A percentile compares a stretch with the other conserved stretches of the same genome.
Evolutionary conservation across 1,139 yeast species (phyloP).

Genomic region (Lodderomyces elongisporus): DNA sequence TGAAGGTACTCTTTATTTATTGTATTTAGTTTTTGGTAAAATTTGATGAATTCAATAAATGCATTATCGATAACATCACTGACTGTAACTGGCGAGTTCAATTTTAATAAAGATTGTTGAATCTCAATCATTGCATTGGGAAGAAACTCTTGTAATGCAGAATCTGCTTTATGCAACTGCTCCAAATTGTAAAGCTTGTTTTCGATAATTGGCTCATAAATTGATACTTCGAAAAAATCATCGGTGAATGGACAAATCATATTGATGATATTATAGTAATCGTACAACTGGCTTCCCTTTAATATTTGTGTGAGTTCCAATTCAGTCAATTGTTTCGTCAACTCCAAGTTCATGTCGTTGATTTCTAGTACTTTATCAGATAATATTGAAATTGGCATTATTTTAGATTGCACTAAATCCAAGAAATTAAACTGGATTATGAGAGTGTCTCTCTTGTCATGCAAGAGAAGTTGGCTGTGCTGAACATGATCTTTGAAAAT

Average conservation of each 20-base stretch:
- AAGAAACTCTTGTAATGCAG: constrained; percentile 42
- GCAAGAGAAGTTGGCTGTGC: constrained; percentile 19
- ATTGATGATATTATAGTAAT: constrained; percentile 57
- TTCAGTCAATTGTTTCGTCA: constrained; percentile 33
- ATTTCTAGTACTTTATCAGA: constrained; percentile 38
- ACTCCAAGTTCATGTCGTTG: constrained; percentile 27
- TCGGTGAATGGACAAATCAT: constrained; percentile 62
- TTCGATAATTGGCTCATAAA: constrained; percentile 62
- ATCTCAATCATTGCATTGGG: constrained; percentile 62
- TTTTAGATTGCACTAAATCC: constrained; percentile 54
- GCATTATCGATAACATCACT: constrained; percentile 49
- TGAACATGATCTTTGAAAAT: constrained; percentile 35
- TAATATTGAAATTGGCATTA: constrained; percentile 42
- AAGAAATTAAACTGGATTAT: constrained; percentile 55
- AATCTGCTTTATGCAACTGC: constrained; percentile 37
- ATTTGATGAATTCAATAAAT: constrained; percentile 44
- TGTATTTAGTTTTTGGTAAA: constrained; percentile 46
- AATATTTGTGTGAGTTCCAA: constrained; percentile 43
- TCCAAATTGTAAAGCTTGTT: constrained; percentile 52
- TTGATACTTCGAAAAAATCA: constrained; percentile 47
- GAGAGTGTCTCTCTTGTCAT: constrained; percentile 25
- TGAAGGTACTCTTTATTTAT: constrained; percentile 39
- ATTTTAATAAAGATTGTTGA: constrained; percentile 50
- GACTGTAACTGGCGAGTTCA: constrained; percentile 60
- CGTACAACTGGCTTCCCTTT: constrained; percentile 45